Evolutionary conservation across 78 protist species (phyloP).

Genomic region (Polysphondylium violaceum): DNA sequence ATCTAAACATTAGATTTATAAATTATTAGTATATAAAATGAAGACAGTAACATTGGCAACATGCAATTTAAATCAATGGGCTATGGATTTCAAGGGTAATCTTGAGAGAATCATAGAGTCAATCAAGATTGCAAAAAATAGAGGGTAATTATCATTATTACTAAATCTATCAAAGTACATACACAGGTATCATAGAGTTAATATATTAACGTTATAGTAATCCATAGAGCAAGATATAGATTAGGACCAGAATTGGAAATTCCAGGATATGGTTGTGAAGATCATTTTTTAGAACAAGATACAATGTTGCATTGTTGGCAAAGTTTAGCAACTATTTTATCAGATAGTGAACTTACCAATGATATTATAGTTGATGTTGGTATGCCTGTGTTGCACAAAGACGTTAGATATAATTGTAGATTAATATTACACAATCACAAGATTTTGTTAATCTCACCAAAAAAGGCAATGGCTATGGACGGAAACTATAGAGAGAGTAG

Average conservation of each 20-base stretch:
- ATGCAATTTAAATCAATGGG: slow-evolving; percentile 94
- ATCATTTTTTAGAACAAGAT: slow-evolving; percentile 91
- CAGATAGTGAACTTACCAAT: slow-evolving; percentile 19
- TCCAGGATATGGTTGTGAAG: slow-evolving; percentile 91
- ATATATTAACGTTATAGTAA: neutral
- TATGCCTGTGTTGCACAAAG: slow-evolving; percentile 85
- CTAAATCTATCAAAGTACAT: neutral
- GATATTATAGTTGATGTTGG: slow-evolving; percentile 91
- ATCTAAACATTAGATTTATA: neutral
- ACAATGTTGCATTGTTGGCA: slow-evolving; percentile 89
- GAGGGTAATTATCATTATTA: slow-evolving; percentile 29
- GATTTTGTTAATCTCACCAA: slow-evolving; percentile 89
- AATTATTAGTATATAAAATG: slow-evolving; percentile 1
- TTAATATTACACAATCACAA: slow-evolving; percentile 58
- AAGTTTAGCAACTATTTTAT: slow-evolving; percentile 22
- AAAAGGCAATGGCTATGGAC: slow-evolving; percentile 87
- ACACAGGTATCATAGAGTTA: neutral
- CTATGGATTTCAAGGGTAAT: slow-evolving; percentile 92
- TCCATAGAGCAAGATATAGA: slow-evolving; percentile 65
- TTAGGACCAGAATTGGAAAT: slow-evolving; percentile 86
- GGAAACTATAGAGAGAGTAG: slow-evolving; percentile 95
- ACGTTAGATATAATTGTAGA: slow-evolving; percentile 92
- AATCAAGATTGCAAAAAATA: slow-evolving; percentile 51
- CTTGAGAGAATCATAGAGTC: slow-evolving; percentile 66
- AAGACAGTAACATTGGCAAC: slow-evolving; percentile 85